Evolutionary conservation across 352 stramenopile species (phyloP).

Genomic region (Pythium pyrilobum): DNA sequence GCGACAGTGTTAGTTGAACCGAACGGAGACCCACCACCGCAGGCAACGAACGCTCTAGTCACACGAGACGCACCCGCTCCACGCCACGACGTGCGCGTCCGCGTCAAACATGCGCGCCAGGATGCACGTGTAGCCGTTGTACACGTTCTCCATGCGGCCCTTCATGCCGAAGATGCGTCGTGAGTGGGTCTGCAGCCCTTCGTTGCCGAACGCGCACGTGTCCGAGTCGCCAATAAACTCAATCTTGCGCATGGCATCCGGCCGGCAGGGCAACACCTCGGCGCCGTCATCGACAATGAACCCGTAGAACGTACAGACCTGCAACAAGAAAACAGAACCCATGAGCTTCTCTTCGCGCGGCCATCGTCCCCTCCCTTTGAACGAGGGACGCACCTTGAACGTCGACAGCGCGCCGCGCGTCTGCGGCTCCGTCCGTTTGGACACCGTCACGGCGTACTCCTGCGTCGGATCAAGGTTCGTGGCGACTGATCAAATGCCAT

Average conservation of each 20-base stretch:
- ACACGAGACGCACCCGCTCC: slow-evolving; percentile 60
- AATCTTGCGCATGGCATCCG: slow-evolving; percentile 46
- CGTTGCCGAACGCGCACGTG: slow-evolving; percentile 83
- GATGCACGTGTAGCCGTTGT: slow-evolving; percentile 84
- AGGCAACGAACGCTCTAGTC: background rate
- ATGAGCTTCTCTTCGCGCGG: background rate
- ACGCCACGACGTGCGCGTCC: slow-evolving; percentile 79
- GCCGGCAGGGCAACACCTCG: slow-evolving; percentile 47
- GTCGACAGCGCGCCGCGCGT: slow-evolving; percentile 81
- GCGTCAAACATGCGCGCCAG: slow-evolving; percentile 80
- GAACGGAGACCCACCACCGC: background rate
- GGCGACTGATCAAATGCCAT: slow-evolving; percentile 35
- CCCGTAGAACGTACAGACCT: slow-evolving; percentile 87
- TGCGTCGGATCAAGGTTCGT: slow-evolving; percentile 41
- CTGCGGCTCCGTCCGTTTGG: slow-evolving; percentile 82
- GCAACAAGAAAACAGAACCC: background rate
- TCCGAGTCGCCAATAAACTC: slow-evolving; percentile 85
- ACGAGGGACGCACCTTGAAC: slow-evolving; percentile 58
- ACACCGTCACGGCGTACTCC: slow-evolving; percentile 65
- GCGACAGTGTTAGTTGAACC: too few relatives aligned
- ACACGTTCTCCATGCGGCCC: slow-evolving; percentile 84
- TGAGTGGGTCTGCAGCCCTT: slow-evolving; percentile 62
- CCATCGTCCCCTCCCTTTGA: too few relatives aligned
- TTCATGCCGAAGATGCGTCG: slow-evolving; percentile 85
- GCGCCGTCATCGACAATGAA: slow-evolving; percentile 75